A percentile compares a stretch with the other conserved stretches of the same genome.
Conservation (phyloP, 176 grass and related monocot species). For the Rhipidocladum racemiflorum region DNA sequence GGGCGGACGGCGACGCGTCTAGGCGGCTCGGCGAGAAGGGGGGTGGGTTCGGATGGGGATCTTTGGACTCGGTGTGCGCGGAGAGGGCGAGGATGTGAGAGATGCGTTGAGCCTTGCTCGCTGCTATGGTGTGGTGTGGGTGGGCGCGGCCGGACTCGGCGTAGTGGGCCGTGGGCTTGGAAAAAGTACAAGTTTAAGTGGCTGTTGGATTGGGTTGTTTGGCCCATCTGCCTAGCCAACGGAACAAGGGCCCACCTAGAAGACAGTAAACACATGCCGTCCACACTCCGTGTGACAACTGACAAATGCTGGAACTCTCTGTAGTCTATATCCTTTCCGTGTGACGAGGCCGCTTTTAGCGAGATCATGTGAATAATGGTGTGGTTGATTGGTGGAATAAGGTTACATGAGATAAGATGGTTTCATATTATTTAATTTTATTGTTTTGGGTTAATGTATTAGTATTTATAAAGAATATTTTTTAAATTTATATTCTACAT, state of each 20-base stretch:
- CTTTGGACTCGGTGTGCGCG: conserved; percentile 2
- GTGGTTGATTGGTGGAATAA: no score
- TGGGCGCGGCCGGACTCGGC: background rate
- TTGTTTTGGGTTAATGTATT: no score
- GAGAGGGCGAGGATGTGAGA: background rate
- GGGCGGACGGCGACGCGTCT: background rate
- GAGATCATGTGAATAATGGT: no score
- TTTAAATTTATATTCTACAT: no score
- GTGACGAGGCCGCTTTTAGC: no score
- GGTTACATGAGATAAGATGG: no score
- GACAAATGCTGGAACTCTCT: no score
- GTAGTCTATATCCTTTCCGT: no score
- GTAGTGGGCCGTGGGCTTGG: background rate
- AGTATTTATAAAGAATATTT: no score
- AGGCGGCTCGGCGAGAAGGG: background rate
- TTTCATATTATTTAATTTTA: no score
- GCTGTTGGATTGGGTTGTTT: background rate
- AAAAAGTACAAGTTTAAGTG: background rate
- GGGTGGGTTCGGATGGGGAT: background rate
- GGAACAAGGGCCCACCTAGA: background rate
- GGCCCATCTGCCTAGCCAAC: background rate
- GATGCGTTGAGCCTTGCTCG: background rate
- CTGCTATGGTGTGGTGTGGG: background rate
- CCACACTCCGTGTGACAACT: no score
- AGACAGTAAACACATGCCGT: no score